Evolutionary conservation across 2,329 filamentous ascomycete species (phyloP).

Genomic region (Paecilomyces fulvus): DNA sequence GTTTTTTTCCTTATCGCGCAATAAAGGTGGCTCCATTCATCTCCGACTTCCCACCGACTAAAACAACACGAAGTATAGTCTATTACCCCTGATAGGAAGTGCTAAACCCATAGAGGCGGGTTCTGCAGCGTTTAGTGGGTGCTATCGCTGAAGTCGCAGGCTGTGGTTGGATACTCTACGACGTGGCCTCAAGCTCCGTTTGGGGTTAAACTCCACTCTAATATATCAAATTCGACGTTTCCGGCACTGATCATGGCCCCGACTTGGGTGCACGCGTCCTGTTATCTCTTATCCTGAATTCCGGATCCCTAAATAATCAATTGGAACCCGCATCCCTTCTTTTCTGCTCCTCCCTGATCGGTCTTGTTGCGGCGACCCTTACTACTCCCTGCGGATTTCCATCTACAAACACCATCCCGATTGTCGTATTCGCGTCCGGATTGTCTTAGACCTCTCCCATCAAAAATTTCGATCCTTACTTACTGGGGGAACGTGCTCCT

Average conservation of each 20-base stretch:
- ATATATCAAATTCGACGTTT: not conserved
- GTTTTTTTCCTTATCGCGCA: not conserved
- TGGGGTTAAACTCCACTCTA: not conserved
- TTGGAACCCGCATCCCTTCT: not conserved
- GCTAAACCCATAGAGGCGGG: too few relatives aligned
- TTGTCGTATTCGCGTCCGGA: not conserved
- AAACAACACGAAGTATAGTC: not conserved
- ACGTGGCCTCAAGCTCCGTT: not conserved
- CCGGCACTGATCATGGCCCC: not conserved
- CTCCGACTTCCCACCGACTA: not conserved
- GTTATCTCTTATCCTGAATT: not conserved
- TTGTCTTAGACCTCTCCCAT: not conserved
- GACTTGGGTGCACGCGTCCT: not conserved
- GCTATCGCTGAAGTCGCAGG: too few relatives aligned
- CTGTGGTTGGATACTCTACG: not conserved
- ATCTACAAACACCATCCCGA: not conserved
- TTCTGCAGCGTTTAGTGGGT: too few relatives aligned
- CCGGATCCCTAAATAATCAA: not conserved
- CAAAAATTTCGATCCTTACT: not conserved
- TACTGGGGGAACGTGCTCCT: not conserved
- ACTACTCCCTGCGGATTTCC: not conserved
- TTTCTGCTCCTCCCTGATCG: not conserved
- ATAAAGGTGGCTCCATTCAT: not conserved
- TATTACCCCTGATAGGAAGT: not conserved
- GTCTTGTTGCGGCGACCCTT: not conserved